phyloP scores from a whole-genome alignment of 1,284 basidiomycete species.

The Tilletia horrida region DNA sequence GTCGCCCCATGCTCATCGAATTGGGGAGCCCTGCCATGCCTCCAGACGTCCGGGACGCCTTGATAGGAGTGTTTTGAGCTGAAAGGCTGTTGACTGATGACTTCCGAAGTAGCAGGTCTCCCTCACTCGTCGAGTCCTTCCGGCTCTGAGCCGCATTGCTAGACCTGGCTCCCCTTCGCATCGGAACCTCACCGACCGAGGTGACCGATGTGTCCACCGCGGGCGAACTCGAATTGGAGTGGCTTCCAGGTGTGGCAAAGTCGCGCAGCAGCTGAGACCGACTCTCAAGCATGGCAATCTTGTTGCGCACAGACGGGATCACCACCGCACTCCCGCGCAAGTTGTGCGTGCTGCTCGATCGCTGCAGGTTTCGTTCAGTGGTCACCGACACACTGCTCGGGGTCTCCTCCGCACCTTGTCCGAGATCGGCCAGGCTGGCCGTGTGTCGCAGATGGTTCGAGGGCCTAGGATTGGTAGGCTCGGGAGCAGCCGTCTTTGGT shows the following conservation, averaged over 20 bases:
- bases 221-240: background rate
- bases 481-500: background rate
- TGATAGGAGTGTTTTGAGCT: slow-evolving; percentile 8
- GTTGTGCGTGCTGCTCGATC: slow-evolving; percentile 29
- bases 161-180: background rate
- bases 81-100: background rate
- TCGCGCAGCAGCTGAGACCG: slow-evolving; percentile 20
- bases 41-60: background rate
- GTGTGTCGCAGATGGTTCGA: background rate
- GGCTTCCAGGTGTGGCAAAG: background rate
- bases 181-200: slow-evolving; percentile 1
- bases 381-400: background rate
- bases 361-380: background rate
- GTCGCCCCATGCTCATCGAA: slow-evolving; percentile 14
- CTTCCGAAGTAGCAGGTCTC: background rate
- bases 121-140: background rate
- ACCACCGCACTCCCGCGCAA: slow-evolving; percentile 34
- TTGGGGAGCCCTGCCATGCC: background rate
- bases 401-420: background rate
- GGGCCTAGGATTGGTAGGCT: background rate
- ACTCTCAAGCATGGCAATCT: slow-evolving; percentile 46
- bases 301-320: slow-evolving; percentile 47
- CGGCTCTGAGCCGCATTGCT: slow-evolving; percentile 19
- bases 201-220: background rate
- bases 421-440: background rate